These are phyloP conservation scores for Vachellia collinsii DNA, from an alignment of 306 rosid species.

Conservation along the genomic window DNA sequence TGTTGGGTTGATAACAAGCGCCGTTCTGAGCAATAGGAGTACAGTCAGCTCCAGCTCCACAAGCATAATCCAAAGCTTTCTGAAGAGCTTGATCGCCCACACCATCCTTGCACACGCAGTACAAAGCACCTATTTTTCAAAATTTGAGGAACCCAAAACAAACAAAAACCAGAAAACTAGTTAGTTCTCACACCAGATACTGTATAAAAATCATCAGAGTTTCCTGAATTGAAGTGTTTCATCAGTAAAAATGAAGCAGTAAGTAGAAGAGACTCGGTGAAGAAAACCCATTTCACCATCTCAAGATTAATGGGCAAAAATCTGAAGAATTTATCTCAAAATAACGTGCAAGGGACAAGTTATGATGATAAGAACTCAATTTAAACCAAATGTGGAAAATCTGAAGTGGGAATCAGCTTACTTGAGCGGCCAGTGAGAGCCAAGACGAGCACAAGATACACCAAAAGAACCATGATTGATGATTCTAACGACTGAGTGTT, in stretches of 20 bases:
- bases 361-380: neutral
- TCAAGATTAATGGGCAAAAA: neutral
- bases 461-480: constrained; percentile 57
- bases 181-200: constrained; percentile 33
- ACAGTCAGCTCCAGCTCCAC: constrained; percentile 94
- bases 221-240: neutral
- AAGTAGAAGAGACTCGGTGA: neutral
- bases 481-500: neutral
- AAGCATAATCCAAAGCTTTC: constrained; percentile 85
- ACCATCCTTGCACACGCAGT: constrained; percentile 85
- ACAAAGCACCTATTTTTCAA: constrained; percentile 64
- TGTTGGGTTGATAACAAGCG: constrained; percentile 81
- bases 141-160: neutral
- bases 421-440: constrained; percentile 68
- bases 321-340: constrained; percentile 19
- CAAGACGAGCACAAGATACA: constrained; percentile 58
- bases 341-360: neutral
- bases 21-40: constrained; percentile 63
- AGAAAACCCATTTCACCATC: constrained; percentile 14
- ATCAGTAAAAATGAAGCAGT: neutral
- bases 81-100: constrained; percentile 59
- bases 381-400: constrained; percentile 7
- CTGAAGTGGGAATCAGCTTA: constrained; percentile 46
- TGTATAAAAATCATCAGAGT: neutral
- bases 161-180: neutral